A percentile compares a stretch with the other conserved stretches of the same genome.
Conservation (phyloP, 202 grass and related monocot species). For the Cymbopogon flexuosus region DNA sequence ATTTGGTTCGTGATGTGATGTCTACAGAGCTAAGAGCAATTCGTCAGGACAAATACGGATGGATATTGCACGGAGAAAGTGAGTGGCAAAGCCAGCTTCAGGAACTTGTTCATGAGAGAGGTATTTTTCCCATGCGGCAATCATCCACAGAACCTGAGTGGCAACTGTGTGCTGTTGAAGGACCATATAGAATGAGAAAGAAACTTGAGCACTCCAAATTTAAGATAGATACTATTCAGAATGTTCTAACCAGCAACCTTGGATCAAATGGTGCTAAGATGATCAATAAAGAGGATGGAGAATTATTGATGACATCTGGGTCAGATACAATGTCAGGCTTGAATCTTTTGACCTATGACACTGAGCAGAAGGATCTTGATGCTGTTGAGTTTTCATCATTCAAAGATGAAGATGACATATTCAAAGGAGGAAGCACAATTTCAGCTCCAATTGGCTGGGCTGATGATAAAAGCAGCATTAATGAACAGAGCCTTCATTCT, state of each 20-base stretch:
- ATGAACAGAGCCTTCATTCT: constrained; percentile 88
- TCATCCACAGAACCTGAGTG: constrained; percentile 61
- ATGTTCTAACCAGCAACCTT: constrained; percentile 56
- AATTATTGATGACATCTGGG: constrained; percentile 46
- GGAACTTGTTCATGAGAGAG: constrained; percentile 91
- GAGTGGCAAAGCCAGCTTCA: constrained; percentile 96
- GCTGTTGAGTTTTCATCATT: constrained; percentile 57
- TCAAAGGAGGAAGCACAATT: constrained; percentile 54
- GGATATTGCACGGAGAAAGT: constrained; percentile 96
- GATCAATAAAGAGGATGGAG: constrained; percentile 49
- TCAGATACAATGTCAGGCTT: constrained; percentile 77
- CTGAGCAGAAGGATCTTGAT: constrained; percentile 56
- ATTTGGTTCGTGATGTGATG: constrained; percentile 86
- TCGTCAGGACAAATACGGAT: constrained; percentile 98
- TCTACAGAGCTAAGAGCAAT: constrained; percentile 88
- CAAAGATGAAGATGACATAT: constrained; percentile 61
- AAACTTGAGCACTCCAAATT: constrained; percentile 85
- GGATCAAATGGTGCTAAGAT: constrained; percentile 47
- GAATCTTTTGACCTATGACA: constrained; percentile 66
- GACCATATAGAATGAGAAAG: constrained; percentile 97
- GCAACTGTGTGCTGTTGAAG: constrained; percentile 91
- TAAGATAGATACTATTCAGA: constrained; percentile 94
- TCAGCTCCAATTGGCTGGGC: constrained; percentile 65
- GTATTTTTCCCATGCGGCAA: constrained; percentile 75
- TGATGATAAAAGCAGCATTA: constrained; percentile 88